phyloP scores from a whole-genome alignment of 2,329 filamentous ascomycete species.

The Colletotrichum lentis region DNA sequence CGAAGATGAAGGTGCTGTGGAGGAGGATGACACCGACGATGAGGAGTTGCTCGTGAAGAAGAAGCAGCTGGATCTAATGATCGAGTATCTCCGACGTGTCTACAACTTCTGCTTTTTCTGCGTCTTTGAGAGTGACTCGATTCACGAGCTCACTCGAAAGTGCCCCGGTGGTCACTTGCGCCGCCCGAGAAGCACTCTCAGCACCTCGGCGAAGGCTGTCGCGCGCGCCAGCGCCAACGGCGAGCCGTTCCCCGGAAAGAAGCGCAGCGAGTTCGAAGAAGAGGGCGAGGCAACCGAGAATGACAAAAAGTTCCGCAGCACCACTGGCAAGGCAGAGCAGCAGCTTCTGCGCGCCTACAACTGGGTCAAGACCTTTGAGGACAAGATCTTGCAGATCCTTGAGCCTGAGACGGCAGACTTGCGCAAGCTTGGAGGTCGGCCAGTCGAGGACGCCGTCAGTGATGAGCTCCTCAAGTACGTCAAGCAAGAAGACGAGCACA shows the following conservation, averaged over 20 bases:
- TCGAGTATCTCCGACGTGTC: conserved; percentile 94
- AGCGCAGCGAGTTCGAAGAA: conserved; percentile 70
- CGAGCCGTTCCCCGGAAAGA: conserved; percentile 84
- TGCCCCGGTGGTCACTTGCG: conserved; percentile 97
- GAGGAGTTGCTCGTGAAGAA: conserved; percentile 91
- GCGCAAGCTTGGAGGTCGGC: conserved; percentile 88
- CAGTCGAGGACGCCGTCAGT: conserved; percentile 83
- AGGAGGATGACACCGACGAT: conserved; percentile 86
- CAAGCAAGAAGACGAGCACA: conserved; percentile 97
- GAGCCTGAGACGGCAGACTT: conserved; percentile 89
- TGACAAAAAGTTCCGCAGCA: conserved; percentile 77
- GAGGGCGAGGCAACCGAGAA: conserved; percentile 70
- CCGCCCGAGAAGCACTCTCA: conserved; percentile 85
- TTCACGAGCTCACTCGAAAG: conserved; percentile 94
- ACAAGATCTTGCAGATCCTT: conserved; percentile 91
- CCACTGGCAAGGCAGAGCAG: conserved; percentile 81
- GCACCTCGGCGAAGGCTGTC: conserved; percentile 81
- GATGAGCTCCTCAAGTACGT: conserved; percentile 88
- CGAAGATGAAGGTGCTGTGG: conserved; percentile 79
- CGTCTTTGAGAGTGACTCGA: conserved; percentile 96
- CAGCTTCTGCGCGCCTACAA: conserved; percentile 95
- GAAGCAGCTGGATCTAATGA: conserved; percentile 94
- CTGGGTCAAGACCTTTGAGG: conserved; percentile 98
- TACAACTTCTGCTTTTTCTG: conserved; percentile 99
- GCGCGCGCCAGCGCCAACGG: conserved; percentile 85